phyloP scores from a whole-genome alignment of 495 filamentous ascomycete genomes.

The Xylaria scruposa region DNA sequence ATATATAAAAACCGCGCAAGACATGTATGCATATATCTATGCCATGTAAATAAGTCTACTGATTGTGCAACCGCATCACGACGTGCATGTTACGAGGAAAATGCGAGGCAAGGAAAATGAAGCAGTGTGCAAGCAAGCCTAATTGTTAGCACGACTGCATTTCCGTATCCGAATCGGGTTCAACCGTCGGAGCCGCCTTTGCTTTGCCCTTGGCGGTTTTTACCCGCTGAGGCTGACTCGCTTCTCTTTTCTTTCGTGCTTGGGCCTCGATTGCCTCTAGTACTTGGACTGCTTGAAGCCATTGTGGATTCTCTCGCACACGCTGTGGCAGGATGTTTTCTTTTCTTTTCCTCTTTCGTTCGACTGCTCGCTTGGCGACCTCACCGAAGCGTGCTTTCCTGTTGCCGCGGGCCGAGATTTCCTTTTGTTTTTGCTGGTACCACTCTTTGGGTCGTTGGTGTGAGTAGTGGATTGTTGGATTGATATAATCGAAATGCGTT shows the following conservation, averaged over 20 bases:
- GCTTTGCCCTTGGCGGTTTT: constrained; percentile 1
- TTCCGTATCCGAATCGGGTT: constrained; percentile 9
- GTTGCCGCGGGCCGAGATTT: constrained; percentile 49
- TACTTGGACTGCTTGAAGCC: constrained; percentile 37
- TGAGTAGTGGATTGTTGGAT: constrained; percentile 53
- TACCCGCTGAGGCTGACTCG: background rate
- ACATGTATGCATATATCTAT: background rate
- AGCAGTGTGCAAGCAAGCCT: background rate
- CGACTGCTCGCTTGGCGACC: constrained; percentile 30
- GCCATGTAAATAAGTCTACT: background rate
- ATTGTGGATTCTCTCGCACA: constrained; percentile 37
- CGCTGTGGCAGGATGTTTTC: constrained; percentile 32
- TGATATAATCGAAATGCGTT: constrained; percentile 44
- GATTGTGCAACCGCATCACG: background rate
- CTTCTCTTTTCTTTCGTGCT: background rate
- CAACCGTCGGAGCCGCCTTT: background rate
- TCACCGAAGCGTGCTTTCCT: constrained; percentile 51
- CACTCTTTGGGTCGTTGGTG: constrained; percentile 47
- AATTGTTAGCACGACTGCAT: constrained; percentile 2
- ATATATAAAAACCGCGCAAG: background rate
- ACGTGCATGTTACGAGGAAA: background rate
- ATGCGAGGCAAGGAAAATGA: background rate
- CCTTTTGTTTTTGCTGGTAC: constrained; percentile 46
- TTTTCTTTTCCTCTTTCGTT: constrained; percentile 31
- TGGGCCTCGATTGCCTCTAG: constrained; percentile 32